Base-by-base conservation (phyloP, 495 filamentous ascomycete species). In the Thermochaetoides thermophila region DNA sequence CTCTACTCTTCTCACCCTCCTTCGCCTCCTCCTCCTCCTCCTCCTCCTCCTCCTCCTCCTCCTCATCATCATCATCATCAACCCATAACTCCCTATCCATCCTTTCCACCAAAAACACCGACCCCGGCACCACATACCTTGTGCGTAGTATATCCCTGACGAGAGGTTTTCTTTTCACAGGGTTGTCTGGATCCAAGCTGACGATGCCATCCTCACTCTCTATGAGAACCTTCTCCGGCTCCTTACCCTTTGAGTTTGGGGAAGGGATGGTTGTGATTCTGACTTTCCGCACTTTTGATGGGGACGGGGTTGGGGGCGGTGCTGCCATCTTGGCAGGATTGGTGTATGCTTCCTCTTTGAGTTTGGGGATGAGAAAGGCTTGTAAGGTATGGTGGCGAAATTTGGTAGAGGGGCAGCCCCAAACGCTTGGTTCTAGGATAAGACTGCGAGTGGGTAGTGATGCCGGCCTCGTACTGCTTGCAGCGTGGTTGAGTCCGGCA, bases 151-250 rank as follows among this genome's bases (percentile, higher is more conserved):
- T 57, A 31, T 58, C 50, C 27, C 40, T 58, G 25, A 74, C 59
- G 14, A 68, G 56, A 43, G 60, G 67, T 38, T 68, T 69, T 14
- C 70, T 45, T 38, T 62, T 57, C 29, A 72, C 57, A 34, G 39
- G 39, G 3, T 32, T 21, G n/a, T 20, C n/a, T 1, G 31, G 40
- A 24, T 48, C 31, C 18, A 36, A 34, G 16, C 47, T 42, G 21
- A 38, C 34, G 8, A 42, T 27, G 1, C 12, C 23, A 7, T 11
- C 13, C n/a, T n/a, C 18, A 24, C 6, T 24, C 6, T 24, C 12
- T 29, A 17, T 27, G 28, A 0, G 11, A 12, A 24, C 11, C 21
- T 24, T 11, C 21, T 14, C 23, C 25, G 10, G 10, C 13, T 27
- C 1, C 18, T 17, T 12, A 1, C 21, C 13, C 13, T 23, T 32